A percentile compares a stretch with the other conserved stretches of the same genome.
Conservation (phyloP, 306 rosid species). For the Prunus persica region Prunus_persica_NCBIv2 NC_034015.1:12306001-12306500, state of each 20-base stretch:
- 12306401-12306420: background rate
- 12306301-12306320: no score
- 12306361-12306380: background rate
- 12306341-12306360: background rate
- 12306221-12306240: background rate
- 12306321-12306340: no score
- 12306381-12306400: background rate
- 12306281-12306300: no score
- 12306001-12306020: conserved; percentile 51
- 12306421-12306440: background rate
- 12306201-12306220: background rate
- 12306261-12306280: no score
- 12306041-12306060: conserved; percentile 86
- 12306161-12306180: background rate
- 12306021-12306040: conserved; percentile 63
- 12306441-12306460: background rate
- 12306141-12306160: conserved; percentile 15
- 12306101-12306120: conserved; percentile 68
- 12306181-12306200: background rate
- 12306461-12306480: background rate
- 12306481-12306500: background rate
- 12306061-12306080: conserved; percentile 67
- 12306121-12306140: conserved; percentile 67
- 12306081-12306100: conserved; percentile 82
- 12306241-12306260: background rate